phyloP scores from a whole-genome alignment of 495 filamentous ascomycete genomes.

The Terfezia boudieri region DNA sequence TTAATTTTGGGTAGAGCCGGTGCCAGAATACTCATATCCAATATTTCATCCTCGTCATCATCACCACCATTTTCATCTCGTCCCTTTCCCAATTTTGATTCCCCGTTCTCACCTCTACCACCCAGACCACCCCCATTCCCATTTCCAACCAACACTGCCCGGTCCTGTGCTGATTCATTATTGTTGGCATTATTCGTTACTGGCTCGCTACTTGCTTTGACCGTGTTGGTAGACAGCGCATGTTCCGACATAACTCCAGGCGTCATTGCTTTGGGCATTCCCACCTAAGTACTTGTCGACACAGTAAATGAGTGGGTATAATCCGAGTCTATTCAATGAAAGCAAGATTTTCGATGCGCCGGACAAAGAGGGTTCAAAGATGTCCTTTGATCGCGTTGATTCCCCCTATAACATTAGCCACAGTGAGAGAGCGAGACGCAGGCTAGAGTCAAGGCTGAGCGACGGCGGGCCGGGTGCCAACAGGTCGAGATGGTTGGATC shows the following conservation, averaged over 20 bases:
- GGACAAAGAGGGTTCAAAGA: too few relatives aligned
- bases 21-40: conserved; percentile 23
- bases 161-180: neutral
- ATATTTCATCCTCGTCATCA: neutral
- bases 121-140: neutral
- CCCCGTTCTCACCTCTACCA: neutral
- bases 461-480: too few relatives aligned
- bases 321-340: too few relatives aligned
- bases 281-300: too few relatives aligned
- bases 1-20: conserved; percentile 67
- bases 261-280: neutral
- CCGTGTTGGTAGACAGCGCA: neutral
- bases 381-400: too few relatives aligned
- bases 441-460: too few relatives aligned
- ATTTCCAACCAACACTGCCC: neutral
- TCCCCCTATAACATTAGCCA: too few relatives aligned
- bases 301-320: too few relatives aligned
- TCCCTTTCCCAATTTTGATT: neutral
- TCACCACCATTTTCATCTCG: neutral
- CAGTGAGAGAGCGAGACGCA: too few relatives aligned
- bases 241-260: neutral
- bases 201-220: neutral
- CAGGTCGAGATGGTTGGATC: too few relatives aligned
- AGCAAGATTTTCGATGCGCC: too few relatives aligned
- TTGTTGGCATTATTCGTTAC: neutral